Evolutionary conservation across 495 filamentous ascomycete genomes (phyloP), one percentile per base, ranked within the genome.

Genomic region (Aspergillus cavernicola): DNA sequence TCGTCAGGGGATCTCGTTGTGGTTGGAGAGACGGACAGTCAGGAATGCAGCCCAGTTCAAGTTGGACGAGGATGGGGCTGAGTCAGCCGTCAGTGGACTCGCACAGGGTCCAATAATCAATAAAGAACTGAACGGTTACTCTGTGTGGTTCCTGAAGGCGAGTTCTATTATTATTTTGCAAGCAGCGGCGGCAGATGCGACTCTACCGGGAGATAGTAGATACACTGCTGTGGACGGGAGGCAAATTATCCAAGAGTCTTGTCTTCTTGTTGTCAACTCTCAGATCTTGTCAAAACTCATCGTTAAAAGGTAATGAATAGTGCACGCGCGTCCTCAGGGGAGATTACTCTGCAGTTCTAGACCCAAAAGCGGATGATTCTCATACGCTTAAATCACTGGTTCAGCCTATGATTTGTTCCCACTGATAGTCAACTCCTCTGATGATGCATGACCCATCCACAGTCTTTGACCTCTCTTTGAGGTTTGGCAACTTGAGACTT

Each of bases 321-420:
- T 56, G 56, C 53, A 64, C 59, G 59, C 66, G 64, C 57, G 63
- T 60, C 61, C 35, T 22, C 33, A 54, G 55, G 58, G 59, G 53
- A 46, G 39, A 37, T 47, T 22, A n/a, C 12, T 16, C 33, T 28
- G 5, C 8, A 50, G 53, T 61, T 69, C 64, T 61, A 59, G 65
- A 53, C 60, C 67, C 63, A 53, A 45, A 66, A 66, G 63, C 62
- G 63, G 63, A 57, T 58, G 66, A 59, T 65, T 54, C 20, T 32
- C 29, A 52, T 41, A 38, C 44, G 36, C 44, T 40, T 48, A 40
- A 46, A 42, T 48, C 52, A 47, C 44, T 43, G 52, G 53, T 19
- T 50, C 51, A 31, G 22, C 46, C 29, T 59, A 33, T 63, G 53
- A 63, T 63, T 63, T 57, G 60, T 45, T 53, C 53, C 39, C 51